Percentiles rank a stretch among this genome's conserved stretches.
These are phyloP conservation scores for Malbranchea zuffiana DNA, from an alignment of 2,329 filamentous ascomycete species.

Conservation along the genomic window DNA sequence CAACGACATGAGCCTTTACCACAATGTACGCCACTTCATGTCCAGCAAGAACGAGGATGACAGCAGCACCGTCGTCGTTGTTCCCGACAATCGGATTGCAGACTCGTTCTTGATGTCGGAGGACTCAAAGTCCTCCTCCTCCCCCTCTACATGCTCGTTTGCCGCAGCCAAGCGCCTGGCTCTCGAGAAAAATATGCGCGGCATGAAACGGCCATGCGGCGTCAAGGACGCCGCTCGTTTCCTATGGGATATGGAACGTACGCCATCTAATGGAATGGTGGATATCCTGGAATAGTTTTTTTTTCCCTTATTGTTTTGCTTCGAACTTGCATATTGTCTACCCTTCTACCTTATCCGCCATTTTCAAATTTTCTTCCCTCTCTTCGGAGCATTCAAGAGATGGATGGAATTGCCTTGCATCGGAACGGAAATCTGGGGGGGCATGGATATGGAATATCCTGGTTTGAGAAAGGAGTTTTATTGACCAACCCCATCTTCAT, in stretches of 20 bases:
- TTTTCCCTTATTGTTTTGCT: too few species aligned
- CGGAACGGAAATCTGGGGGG: too few species aligned
- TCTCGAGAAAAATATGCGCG: constrained; percentile 19
- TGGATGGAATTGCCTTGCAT: too few species aligned
- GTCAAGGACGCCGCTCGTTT: constrained; percentile 12
- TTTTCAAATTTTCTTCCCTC: too few species aligned
- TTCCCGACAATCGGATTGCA: constrained; percentile 25
- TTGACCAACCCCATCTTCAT: too few species aligned
- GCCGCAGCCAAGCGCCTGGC: constrained; percentile 22
- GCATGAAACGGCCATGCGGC: constrained; percentile 34
- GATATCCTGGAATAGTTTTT: constrained; percentile 8
- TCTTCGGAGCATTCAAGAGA: too few species aligned
- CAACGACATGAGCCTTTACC: constrained; percentile 29
- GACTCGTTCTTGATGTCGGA: constrained; percentile 25
- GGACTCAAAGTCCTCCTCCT: constrained; percentile 12
- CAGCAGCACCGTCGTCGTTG: constrained; percentile 18
- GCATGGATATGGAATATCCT: too few species aligned
- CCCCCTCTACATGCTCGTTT: constrained; percentile 14
- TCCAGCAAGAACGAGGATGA: constrained; percentile 16
- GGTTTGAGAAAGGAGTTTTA: too few species aligned
- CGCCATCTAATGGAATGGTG: constrained; percentile 2
- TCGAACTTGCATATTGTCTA: too few species aligned
- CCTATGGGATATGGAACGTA: constrained; percentile 8
- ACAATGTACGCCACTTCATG: constrained; percentile 31
- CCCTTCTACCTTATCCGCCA: too few species aligned